Evolutionary conservation across 179 eudicot genomes (phyloP).

Genomic region (Silene vulgaris): DNA sequence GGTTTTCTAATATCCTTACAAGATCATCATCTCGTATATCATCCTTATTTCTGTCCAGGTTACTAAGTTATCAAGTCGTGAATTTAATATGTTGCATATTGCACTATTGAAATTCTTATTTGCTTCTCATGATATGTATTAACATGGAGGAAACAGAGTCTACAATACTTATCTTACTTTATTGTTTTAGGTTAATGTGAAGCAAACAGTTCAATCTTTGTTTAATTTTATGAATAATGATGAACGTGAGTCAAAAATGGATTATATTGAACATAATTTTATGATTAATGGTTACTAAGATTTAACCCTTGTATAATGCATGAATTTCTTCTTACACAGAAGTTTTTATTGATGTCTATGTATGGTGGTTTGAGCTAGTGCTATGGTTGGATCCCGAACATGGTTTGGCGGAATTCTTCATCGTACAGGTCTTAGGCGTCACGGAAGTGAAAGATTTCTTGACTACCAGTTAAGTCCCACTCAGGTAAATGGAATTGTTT

Average conservation of each 20-base stretch:
- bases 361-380: slow-evolving; percentile 59
- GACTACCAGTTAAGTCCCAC: slow-evolving; percentile 45
- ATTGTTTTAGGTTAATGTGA: background rate
- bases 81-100: background rate
- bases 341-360: slow-evolving; percentile 21
- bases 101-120: background rate
- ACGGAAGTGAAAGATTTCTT: slow-evolving; percentile 41
- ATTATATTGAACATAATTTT: background rate
- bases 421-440: slow-evolving; percentile 57
- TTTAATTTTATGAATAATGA: background rate
- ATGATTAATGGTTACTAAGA: background rate
- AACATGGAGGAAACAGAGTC: background rate
- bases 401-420: slow-evolving; percentile 82
- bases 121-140: background rate
- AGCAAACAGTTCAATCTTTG: background rate
- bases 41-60: background rate
- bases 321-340: slow-evolving; percentile 5
- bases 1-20: background rate
- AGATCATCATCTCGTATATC: background rate
- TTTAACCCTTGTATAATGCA: background rate
- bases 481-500: slow-evolving; percentile 43
- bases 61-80: background rate
- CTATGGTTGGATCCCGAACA: slow-evolving; percentile 94
- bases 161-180: background rate
- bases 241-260: background rate